Base-by-base conservation (phyloP, 208 protist genomes). In the Leishmania tarentolae region DNA sequence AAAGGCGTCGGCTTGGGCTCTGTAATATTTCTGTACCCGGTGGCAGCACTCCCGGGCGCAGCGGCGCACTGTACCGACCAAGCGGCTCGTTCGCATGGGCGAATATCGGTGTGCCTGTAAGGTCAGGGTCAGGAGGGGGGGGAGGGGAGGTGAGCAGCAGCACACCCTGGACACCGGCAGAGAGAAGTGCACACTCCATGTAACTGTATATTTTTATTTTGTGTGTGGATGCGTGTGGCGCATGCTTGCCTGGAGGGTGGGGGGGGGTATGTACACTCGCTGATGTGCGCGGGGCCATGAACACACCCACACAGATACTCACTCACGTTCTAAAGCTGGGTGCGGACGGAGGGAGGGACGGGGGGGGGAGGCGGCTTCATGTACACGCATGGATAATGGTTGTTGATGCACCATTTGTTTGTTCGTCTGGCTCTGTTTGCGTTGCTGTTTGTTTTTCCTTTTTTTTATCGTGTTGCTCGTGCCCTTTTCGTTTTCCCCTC, bases 391-490 rank as follows among this genome's bases (percentile, higher is more conserved):
- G 13, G 2, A 21, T 21, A n/a, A 31, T 66, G 24, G 7, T 0
- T 35, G 5, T 17, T 37, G 59, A 40, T 35, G 59, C 24, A 19
- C 24, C 7, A 5, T 50, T 72, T 35, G 47, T 59, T 65, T 74
- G 46, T 72, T 40, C 35, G n/a, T n/a, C n/a, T n/a, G n/a, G n/a
- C n/a, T n/a, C n/a, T n/a, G n/a, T n/a, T n/a, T n/a, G n/a, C n/a
- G n/a, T n/a, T n/a, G n/a, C n/a, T 77, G 47, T 19, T 69, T 70
- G 37, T 7, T 65, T 46, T 59, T 74, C 9, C 42, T 72, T 78
- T 47, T 50, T 65, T 59, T 59, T 40, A 37, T 61, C 35, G 2
- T 28, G 8, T 63, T 61, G 15, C 35, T 76, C 47, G 2, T 46
- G 15, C 7, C 73, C 15, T 46, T 76, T 19, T 46, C 28, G 11